Base-by-base conservation (phyloP, 495 filamentous ascomycete species). In the Aspergillus baeticus region DNA sequence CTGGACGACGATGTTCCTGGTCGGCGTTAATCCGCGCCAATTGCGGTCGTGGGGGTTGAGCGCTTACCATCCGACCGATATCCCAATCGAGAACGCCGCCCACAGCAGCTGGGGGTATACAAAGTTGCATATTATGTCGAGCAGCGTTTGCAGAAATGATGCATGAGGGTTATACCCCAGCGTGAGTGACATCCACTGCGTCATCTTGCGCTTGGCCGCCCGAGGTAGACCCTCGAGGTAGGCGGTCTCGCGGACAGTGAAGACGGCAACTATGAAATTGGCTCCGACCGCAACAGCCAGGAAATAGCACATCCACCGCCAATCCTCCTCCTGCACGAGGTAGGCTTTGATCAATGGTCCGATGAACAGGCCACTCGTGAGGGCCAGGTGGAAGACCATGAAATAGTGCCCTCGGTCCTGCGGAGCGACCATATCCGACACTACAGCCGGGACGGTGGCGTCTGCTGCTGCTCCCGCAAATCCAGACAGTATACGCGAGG, bases 241-340 rank as follows among this genome's bases (percentile, higher is more conserved):
- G 1, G 66, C 62, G 1, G 69, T 69, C 22, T 71, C 69, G 10
- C 69, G 58, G 38, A 71, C 59, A 1, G 62, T 67, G 31, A 67
- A 67, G 31, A 67, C 54, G 18, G 63, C 55, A 2, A 66, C n/a
- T 7, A 64, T 1, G 18, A 64, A 63, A 3, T 61, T 22, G 2
- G 46, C 51, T 0, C 57, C 69, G 11, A 63, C 61, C 0, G 66
- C 64, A 10, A 69, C 58, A 2, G 69, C 59, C 4, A 69, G 48
- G 17, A 69, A 67, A 51, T 65, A 66, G 17, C 66, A 71, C 66
- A 69, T 71, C 69, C 69, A 71, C 10, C 66, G 60, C 69, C 69
- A 71, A 14, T 62, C 35, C 31, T 64, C 31, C 18, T 67, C 56
- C 45, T 71, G 69, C 0, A 67, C 64, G 2, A 71, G 57, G 22